Conservation (phyloP, 2,329 filamentous ascomycete species). For the Cladosporium sp. region DNA sequence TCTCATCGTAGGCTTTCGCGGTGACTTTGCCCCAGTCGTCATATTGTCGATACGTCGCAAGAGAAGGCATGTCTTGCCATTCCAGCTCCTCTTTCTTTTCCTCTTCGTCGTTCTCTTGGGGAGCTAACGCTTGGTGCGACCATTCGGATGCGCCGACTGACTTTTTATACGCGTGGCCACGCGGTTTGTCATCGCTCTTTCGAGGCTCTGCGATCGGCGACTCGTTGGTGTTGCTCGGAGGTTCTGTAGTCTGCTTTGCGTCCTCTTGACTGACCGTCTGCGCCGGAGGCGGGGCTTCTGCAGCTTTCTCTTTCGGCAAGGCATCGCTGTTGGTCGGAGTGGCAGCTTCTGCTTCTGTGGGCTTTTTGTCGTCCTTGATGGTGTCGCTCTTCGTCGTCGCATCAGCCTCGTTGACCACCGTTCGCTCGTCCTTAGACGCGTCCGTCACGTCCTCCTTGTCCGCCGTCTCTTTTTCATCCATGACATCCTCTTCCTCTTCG, state of each 20-base stretch:
- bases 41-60: constrained; percentile 91
- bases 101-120: constrained; percentile 54
- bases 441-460: not conserved
- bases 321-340: not conserved
- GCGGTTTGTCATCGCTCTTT: constrained; percentile 14
- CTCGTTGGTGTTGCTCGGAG: not conserved
- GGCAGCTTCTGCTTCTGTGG: not conserved
- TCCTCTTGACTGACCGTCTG: not conserved
- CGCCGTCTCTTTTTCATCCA: not conserved
- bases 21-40: constrained; percentile 89
- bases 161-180: constrained; percentile 13
- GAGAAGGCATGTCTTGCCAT: constrained; percentile 95
- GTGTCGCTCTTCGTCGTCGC: not conserved
- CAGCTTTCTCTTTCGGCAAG: not conserved
- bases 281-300: not conserved
- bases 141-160: constrained; percentile 65
- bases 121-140: constrained; percentile 79
- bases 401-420: not conserved
- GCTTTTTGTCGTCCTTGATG: not conserved
- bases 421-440: not conserved
- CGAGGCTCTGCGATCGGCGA: constrained; percentile 18
- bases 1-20: constrained; percentile 72
- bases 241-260: not conserved
- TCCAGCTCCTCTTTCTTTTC: constrained; percentile 63
- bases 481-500: constrained; percentile 24